Evolutionary conservation across 2,329 filamentous ascomycete genomes (phyloP).

Genomic region (Xylaria sp.): DNA sequence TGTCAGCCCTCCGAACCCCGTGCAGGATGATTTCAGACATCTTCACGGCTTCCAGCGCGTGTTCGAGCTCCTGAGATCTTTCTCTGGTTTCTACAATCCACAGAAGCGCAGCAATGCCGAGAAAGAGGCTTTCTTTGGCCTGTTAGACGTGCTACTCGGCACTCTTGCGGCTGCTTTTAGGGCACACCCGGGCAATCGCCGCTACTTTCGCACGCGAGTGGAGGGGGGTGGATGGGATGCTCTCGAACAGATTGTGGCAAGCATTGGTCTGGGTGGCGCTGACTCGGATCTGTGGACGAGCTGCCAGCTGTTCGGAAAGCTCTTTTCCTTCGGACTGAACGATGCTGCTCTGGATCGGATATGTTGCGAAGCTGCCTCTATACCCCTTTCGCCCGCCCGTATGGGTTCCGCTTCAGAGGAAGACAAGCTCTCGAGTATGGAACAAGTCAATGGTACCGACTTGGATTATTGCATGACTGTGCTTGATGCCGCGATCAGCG

Average conservation of each 20-base stretch:
- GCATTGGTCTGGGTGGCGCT: slow-evolving; percentile 71
- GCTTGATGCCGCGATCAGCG: slow-evolving; percentile 55
- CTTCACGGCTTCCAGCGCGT: slow-evolving; percentile 81
- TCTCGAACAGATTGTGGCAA: slow-evolving; percentile 77
- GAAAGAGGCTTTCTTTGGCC: slow-evolving; percentile 72
- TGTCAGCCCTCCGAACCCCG: slow-evolving; percentile 57
- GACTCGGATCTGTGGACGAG: slow-evolving; percentile 75
- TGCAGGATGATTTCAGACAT: slow-evolving; percentile 85
- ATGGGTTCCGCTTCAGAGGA: slow-evolving; percentile 28
- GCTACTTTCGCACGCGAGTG: slow-evolving; percentile 84
- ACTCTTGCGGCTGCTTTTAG: slow-evolving; percentile 80
- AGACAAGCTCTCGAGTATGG: slow-evolving; percentile 39
- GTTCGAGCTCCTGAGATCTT: slow-evolving; percentile 73
- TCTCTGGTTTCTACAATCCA: slow-evolving; percentile 82
- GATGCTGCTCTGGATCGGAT: slow-evolving; percentile 78
- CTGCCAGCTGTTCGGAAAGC: slow-evolving; percentile 81
- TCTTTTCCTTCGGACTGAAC: slow-evolving; percentile 83
- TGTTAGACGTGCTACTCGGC: slow-evolving; percentile 77
- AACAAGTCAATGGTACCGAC: slow-evolving; percentile 40
- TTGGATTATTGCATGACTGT: slow-evolving; percentile 44
- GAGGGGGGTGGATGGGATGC: slow-evolving; percentile 82
- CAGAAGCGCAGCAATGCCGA: slow-evolving; percentile 69
- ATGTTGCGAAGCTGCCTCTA: slow-evolving; percentile 61
- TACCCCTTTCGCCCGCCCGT: slow-evolving; percentile 30
- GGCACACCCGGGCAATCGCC: slow-evolving; percentile 84